These are phyloP conservation scores for Xylariomycetidae sp. DNA, from an alignment of 2,329 filamentous ascomycete genomes.

Conservation along the genomic window DNA sequence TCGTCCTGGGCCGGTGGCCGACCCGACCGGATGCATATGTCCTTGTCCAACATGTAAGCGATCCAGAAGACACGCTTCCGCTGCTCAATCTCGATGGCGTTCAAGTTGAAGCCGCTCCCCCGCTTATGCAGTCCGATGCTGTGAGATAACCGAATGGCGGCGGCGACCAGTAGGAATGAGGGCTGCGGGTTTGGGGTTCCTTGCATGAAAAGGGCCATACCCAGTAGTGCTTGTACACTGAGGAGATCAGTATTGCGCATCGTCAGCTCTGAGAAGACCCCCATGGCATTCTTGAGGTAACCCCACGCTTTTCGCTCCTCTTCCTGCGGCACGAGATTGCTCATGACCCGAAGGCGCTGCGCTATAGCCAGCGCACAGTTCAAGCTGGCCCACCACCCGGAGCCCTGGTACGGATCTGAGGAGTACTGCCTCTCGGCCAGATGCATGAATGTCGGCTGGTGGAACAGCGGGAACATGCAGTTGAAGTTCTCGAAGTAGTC, in stretches of 20 bases:
- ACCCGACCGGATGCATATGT: constrained; percentile 55
- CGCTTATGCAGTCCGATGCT: constrained; percentile 94
- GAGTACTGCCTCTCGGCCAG: constrained; percentile 93
- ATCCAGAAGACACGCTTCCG: constrained; percentile 65
- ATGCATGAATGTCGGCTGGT: constrained; percentile 98
- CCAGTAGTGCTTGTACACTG: constrained; percentile 88
- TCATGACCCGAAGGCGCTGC: constrained; percentile 90
- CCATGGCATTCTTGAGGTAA: constrained; percentile 95
- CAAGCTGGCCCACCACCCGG: constrained; percentile 97
- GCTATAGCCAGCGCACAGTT: constrained; percentile 93
- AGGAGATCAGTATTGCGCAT: constrained; percentile 95
- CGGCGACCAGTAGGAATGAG: constrained; percentile 83
- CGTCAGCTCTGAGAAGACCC: constrained; percentile 84
- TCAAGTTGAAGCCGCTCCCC: constrained; percentile 87
- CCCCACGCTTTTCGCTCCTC: constrained; percentile 95
- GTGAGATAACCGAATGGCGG: constrained; percentile 85
- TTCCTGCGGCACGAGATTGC: constrained; percentile 81
- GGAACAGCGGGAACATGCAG: constrained; percentile 95
- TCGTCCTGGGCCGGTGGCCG: constrained; percentile 59
- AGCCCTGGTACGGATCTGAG: constrained; percentile 85
- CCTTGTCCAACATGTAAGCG: constrained; percentile 61
- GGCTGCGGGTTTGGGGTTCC: constrained; percentile 96
- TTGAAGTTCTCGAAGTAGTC: constrained; percentile 99
- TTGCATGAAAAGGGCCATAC: constrained; percentile 91
- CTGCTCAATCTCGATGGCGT: constrained; percentile 91